Percentiles rank a stretch among this genome's conserved stretches.
These are phyloP conservation scores for Circinella umbellata DNA, from an alignment of 371 early-diverging fungal species.

Conservation along the genomic window DNA sequence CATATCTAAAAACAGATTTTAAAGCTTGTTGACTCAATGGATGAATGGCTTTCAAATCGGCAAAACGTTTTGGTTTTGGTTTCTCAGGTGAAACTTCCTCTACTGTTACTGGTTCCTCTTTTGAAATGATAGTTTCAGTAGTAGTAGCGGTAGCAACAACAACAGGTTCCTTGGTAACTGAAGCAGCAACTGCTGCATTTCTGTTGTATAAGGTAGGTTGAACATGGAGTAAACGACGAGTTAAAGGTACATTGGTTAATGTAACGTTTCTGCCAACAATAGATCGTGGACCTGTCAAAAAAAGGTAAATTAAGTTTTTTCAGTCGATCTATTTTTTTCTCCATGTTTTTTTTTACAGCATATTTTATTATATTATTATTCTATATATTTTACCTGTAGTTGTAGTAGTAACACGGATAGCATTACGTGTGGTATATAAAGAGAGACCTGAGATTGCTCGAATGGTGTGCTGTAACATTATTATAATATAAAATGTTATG, in stretches of 20 bases:
- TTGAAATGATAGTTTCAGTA: background rate
- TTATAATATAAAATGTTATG: background rate
- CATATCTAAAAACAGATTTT: conserved; percentile 69
- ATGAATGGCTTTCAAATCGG: conserved; percentile 53
- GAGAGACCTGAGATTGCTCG: background rate
- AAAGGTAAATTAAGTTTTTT: background rate
- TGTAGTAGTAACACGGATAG: background rate
- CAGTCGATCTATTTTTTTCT: background rate
- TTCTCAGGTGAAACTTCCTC: conserved; percentile 6
- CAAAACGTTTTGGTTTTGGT: conserved; percentile 49
- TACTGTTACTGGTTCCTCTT: background rate
- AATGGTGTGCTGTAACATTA: conserved; percentile 1
- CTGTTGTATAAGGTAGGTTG: background rate
- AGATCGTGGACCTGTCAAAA: conserved; percentile 8
- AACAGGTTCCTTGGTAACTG: background rate
- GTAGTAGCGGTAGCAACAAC: background rate
- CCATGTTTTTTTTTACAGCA: no score
- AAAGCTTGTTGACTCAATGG: conserved; percentile 70
- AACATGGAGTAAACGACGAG: background rate
- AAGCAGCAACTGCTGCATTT: background rate
- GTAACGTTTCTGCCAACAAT: background rate
- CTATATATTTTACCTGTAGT: background rate
- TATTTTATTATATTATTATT: no score
- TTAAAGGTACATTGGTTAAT: background rate
- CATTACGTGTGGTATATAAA: background rate